These are phyloP conservation scores for Pelargonium exstipulatum DNA, from an alignment of 441 rosid species.

Conservation along the genomic window DNA sequence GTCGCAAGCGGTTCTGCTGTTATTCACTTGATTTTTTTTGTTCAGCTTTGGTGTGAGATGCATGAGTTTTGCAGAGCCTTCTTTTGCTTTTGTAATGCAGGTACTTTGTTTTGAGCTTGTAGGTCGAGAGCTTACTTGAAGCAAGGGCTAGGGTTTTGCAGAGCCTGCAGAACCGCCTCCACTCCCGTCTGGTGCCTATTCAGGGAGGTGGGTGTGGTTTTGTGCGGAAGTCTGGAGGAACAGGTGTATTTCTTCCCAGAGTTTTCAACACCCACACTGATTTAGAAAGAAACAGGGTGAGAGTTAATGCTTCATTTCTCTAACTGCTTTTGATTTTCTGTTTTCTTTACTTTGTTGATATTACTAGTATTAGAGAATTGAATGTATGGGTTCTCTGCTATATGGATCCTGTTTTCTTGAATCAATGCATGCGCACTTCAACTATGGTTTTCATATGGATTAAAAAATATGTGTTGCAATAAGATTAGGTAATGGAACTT, in stretches of 20 bases:
- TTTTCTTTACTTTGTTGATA: too few relatives aligned
- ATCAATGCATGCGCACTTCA: too few relatives aligned
- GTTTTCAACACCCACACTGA: slow-evolving; percentile 1
- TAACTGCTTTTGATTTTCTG: too few relatives aligned
- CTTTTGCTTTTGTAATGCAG: background rate
- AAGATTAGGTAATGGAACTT: too few relatives aligned
- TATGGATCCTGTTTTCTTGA: too few relatives aligned
- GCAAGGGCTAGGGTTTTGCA: slow-evolving; percentile 5
- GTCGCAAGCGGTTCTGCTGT: background rate
- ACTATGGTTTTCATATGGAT: too few relatives aligned
- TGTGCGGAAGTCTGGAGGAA: slow-evolving; percentile 7
- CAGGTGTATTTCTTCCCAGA: slow-evolving; percentile 13
- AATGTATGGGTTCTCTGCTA: too few relatives aligned
- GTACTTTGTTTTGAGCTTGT: background rate
- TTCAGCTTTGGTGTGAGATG: slow-evolving; percentile 36
- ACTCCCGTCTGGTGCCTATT: background rate
- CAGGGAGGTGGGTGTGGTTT: background rate
- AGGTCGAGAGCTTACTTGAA: slow-evolving; percentile 7
- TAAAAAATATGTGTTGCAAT: too few relatives aligned
- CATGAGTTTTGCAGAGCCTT: too few relatives aligned
- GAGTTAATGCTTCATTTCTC: background rate
- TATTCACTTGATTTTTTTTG: slow-evolving; percentile 7
- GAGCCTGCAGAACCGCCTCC: slow-evolving; percentile 1
- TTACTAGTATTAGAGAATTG: too few relatives aligned
- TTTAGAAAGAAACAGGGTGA: slow-evolving; percentile 7